A percentile compares a stretch with the other conserved stretches of the same genome.
Conservation (phyloP, 768 basidiomycete species). For the Boletus bicolor region DNA sequence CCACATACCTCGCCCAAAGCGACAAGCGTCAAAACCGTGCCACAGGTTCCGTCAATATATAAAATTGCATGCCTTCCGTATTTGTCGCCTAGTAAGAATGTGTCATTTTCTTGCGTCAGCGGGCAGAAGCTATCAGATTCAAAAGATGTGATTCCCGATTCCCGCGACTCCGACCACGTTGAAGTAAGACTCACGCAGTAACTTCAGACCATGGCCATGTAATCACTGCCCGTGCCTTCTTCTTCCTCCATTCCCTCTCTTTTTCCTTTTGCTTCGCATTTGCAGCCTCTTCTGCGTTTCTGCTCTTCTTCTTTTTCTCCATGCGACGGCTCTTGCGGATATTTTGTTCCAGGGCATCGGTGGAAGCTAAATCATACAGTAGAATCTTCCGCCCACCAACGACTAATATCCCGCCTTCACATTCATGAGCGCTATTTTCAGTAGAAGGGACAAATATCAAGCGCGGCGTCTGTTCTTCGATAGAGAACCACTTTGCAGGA, state of each 20-base stretch:
- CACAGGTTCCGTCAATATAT: slow-evolving; percentile 44
- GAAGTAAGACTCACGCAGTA: slow-evolving; percentile 50
- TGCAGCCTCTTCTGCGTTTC: slow-evolving; percentile 38
- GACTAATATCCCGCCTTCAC: slow-evolving; percentile 68
- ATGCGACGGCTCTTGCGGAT: slow-evolving; percentile 52
- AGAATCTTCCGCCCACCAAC: slow-evolving; percentile 65
- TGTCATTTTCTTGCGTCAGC: slow-evolving; percentile 43
- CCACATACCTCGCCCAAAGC: slow-evolving; percentile 68
- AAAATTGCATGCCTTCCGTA: slow-evolving; percentile 71
- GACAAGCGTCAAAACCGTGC: slow-evolving; percentile 44
- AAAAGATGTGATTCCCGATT: background rate
- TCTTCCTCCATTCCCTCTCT: slow-evolving; percentile 49
- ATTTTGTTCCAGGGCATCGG: slow-evolving; percentile 48
- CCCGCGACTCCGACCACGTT: background rate
- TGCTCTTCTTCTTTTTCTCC: slow-evolving; percentile 49
- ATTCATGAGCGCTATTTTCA: slow-evolving; percentile 27
- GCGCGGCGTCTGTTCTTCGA: slow-evolving; percentile 38
- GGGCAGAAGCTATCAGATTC: slow-evolving; percentile 44
- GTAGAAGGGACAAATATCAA: slow-evolving; percentile 37
- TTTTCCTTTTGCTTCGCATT: slow-evolving; percentile 56
- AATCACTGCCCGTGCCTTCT: slow-evolving; percentile 53
- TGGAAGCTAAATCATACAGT: slow-evolving; percentile 55
- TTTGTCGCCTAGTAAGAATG: slow-evolving; percentile 63
- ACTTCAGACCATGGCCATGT: slow-evolving; percentile 79
- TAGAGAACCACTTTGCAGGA: slow-evolving; percentile 42